phyloP scores from a whole-genome alignment of 1,284 basidiomycete species.

The Apiotrichum domesticum region DNA sequence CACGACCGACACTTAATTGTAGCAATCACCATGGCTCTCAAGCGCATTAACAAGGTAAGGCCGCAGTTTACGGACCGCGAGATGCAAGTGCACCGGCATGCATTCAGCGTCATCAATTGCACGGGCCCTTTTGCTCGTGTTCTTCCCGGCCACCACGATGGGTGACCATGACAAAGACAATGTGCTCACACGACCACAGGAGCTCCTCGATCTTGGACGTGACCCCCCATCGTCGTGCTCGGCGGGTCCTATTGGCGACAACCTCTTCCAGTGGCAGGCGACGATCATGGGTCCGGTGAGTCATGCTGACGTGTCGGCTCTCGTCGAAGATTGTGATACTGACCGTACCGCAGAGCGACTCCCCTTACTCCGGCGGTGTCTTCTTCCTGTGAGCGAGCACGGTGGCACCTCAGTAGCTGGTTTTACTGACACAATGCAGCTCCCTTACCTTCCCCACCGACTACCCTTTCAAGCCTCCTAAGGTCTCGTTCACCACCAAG shows the following conservation, averaged over 20 bases:
- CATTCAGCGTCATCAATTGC: too few species aligned
- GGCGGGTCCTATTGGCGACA: slow-evolving; percentile 89
- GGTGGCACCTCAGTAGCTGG: neutral
- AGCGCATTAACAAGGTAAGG: slow-evolving; percentile 96
- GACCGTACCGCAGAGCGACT: slow-evolving; percentile 63
- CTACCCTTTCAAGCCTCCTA: slow-evolving; percentile 98
- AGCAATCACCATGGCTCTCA: slow-evolving; percentile 68
- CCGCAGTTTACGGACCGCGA: too few species aligned
- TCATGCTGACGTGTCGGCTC: slow-evolving; percentile 19
- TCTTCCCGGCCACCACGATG: too few species aligned
- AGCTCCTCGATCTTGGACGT: slow-evolving; percentile 93
- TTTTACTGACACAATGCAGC: slow-evolving; percentile 20
- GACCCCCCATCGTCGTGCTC: slow-evolving; percentile 97
- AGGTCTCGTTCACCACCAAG: slow-evolving; percentile 98
- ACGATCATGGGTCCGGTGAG: slow-evolving; percentile 95
- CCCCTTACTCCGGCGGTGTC: slow-evolving; percentile 91
- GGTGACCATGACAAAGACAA: neutral
- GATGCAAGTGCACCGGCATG: too few species aligned
- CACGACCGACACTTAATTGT: neutral
- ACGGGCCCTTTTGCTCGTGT: neutral
- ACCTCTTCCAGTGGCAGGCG: slow-evolving; percentile 97
- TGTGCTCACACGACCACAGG: slow-evolving; percentile 53
- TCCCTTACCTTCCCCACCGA: slow-evolving; percentile 55
- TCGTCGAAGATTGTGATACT: neutral
- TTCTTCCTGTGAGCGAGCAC: slow-evolving; percentile 68